Evolutionary conservation across 139 green algal species (phyloP), one percentile per base, ranked within the genome.

Genomic region (Chlorella sorokiniana): DNA sequence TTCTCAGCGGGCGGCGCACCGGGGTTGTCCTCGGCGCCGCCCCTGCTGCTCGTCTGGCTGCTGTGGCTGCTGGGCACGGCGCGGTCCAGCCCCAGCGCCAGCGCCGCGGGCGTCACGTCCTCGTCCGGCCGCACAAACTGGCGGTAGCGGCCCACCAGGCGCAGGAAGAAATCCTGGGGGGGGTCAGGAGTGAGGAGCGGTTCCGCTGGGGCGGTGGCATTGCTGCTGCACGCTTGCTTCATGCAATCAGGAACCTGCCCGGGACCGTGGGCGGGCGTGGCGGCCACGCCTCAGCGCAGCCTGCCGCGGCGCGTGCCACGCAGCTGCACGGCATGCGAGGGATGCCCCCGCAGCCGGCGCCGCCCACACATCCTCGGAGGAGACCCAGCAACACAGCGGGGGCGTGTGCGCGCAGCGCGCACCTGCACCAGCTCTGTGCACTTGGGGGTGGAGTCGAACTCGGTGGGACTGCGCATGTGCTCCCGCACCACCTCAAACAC

Each of bases 371-470:
- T n/a, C n/a, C n/a, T n/a, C n/a, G n/a, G n/a, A n/a, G n/a, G n/a
- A n/a, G n/a, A n/a, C n/a, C n/a, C n/a, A n/a, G n/a, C n/a, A n/a
- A n/a, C n/a, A n/a, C n/a, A n/a, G n/a, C n/a, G n/a, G n/a, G n/a
- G n/a, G n/a, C n/a, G n/a, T n/a, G n/a, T n/a, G n/a, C n/a, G n/a
- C n/a, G 31, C 38, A 59, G 48, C 14, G 29, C 29, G 37, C 37
- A 45, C 35, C n/a, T 73, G 73, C 61, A 79, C 11, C 42, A 69
- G 27, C 71, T 78, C 45, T 4, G 40, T 73, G 69, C 68, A 78
- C 74, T 67, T 79, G 23, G 86, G 83, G 63, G 90, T 94, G 84
- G 85, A 92, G 87, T 95, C 89, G 69, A 92, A 91, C 90, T 96
- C 91, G 31, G 88, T 93, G 31, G 91, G 91, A 78, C 87, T 94